A percentile compares a stretch with the other conserved stretches of the same genome.
These are phyloP conservation scores for Funneliformis geosporum DNA, from an alignment of 192 early-diverging fungal genomes.

Conservation along the genomic window DNA sequence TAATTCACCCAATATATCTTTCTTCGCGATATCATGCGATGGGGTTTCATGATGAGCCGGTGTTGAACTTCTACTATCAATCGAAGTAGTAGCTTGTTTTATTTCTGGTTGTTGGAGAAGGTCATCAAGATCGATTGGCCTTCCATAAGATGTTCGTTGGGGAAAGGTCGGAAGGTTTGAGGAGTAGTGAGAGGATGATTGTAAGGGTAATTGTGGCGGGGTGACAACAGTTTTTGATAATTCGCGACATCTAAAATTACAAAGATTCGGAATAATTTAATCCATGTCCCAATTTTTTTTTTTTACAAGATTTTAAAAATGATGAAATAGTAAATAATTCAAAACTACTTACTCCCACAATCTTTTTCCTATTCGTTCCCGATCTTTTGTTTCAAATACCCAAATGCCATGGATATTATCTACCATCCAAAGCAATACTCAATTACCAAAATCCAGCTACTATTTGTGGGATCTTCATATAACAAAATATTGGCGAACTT, in stretches of 20 bases:
- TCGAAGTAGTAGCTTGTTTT: slow-evolving; percentile 9
- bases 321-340: neutral
- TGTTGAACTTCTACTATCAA: neutral
- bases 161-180: slow-evolving; percentile 17
- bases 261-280: slow-evolving; percentile 2
- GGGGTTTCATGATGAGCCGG: neutral
- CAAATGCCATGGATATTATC: slow-evolving; percentile 73
- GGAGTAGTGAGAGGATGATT: neutral
- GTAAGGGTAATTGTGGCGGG: slow-evolving; percentile 15
- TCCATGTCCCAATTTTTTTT: too few species aligned
- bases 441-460: neutral
- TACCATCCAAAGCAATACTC: slow-evolving; percentile 25
- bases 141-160: slow-evolving; percentile 22
- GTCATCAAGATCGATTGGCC: slow-evolving; percentile 8
- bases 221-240: slow-evolving; percentile 4
- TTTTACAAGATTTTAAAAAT: neutral
- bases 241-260: slow-evolving; percentile 18
- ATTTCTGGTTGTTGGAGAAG: slow-evolving; percentile 21
- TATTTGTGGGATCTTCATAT: neutral
- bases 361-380: slow-evolving; percentile 57
- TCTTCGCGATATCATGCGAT: neutral
- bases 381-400: slow-evolving; percentile 75
- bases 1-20: slow-evolving; percentile 12
- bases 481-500: neutral
- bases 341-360: slow-evolving; percentile 46